Conservation (phyloP, 176 grass and related monocot species). For the Eragrostis curvula region DNA sequence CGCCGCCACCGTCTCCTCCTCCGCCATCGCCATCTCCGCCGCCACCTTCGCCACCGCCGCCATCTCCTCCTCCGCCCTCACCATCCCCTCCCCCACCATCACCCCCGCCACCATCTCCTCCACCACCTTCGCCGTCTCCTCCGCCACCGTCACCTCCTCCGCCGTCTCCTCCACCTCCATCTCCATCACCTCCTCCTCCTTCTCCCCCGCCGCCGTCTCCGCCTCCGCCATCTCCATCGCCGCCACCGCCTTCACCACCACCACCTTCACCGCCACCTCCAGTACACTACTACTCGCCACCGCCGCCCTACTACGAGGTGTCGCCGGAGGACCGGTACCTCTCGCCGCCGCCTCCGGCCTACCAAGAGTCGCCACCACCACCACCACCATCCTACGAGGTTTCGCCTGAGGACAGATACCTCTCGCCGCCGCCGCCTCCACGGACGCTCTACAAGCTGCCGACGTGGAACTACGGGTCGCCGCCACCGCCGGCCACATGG, state of each 20-base stretch:
- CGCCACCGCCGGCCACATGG: slow-evolving; percentile 49
- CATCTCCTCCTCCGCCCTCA: not conserved
- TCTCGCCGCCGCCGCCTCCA: slow-evolving; percentile 52
- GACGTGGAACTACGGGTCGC: slow-evolving; percentile 23
- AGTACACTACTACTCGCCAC: slow-evolving; percentile 42
- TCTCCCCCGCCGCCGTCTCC: slow-evolving; percentile 31
- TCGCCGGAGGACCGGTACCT: slow-evolving; percentile 46
- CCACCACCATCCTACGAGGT: slow-evolving; percentile 8
- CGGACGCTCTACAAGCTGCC: slow-evolving; percentile 7
- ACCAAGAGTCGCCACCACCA: not conserved
- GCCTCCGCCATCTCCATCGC: slow-evolving; percentile 26
- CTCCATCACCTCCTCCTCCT: slow-evolving; percentile 18
- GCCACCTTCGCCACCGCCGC: not conserved
- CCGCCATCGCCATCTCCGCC: slow-evolving; percentile 3
- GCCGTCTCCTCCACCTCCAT: slow-evolving; percentile 22
- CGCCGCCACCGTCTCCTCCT: slow-evolving; percentile 36
- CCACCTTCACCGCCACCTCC: slow-evolving; percentile 25
- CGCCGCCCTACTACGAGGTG: slow-evolving; percentile 37
- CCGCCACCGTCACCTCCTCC: slow-evolving; percentile 5
- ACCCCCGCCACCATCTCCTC: not conserved
- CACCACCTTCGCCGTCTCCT: slow-evolving; percentile 15
- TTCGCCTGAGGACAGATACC: too few relatives aligned
- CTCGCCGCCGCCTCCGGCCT: slow-evolving; percentile 50
- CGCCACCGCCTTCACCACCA: slow-evolving; percentile 17
- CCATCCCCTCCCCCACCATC: not conserved